Percentiles rank a stretch among this genome's conserved stretches.
These are phyloP conservation scores for Edaphochlamys debaryana DNA, from an alignment of 139 green algal species.

Conservation along the genomic window DNA sequence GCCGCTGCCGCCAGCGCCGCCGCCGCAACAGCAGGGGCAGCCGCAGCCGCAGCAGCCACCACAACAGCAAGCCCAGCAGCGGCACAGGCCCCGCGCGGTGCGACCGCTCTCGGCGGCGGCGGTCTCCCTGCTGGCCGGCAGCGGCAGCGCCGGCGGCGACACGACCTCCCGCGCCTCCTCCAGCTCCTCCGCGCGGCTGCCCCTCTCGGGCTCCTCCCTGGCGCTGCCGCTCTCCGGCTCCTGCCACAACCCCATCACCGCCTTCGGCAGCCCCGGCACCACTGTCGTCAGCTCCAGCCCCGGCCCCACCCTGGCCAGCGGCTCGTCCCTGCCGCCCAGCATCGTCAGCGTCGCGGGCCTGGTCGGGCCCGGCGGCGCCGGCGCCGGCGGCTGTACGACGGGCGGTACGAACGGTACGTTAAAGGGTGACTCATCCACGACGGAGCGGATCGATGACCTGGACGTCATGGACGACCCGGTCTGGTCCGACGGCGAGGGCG, in stretches of 20 bases:
- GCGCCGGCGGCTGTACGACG: background rate
- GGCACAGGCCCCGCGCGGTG: background rate
- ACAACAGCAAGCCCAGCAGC: background rate
- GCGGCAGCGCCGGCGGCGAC: background rate
- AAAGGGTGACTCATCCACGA: conserved; percentile 24
- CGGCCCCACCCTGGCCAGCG: background rate
- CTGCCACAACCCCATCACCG: background rate
- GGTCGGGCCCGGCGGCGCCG: background rate
- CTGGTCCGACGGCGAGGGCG: background rate
- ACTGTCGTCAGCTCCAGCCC: background rate
- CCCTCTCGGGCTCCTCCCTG: background rate
- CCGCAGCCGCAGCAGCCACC: background rate
- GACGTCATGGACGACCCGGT: background rate
- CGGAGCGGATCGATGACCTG: background rate
- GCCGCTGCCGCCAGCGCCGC: background rate
- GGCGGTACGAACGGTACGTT: too few relatives aligned
- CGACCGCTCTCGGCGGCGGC: background rate
- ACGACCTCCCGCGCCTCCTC: background rate
- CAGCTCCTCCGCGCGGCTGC: background rate
- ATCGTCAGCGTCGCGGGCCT: background rate
- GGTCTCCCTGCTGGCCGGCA: background rate
- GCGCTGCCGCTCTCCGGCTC: background rate
- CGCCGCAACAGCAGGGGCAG: background rate
- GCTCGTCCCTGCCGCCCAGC: too few relatives aligned
- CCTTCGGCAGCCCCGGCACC: background rate